Evolutionary conservation across 257 asterid genomes (phyloP).

Genomic region (Linderniella brevidens): DNA sequence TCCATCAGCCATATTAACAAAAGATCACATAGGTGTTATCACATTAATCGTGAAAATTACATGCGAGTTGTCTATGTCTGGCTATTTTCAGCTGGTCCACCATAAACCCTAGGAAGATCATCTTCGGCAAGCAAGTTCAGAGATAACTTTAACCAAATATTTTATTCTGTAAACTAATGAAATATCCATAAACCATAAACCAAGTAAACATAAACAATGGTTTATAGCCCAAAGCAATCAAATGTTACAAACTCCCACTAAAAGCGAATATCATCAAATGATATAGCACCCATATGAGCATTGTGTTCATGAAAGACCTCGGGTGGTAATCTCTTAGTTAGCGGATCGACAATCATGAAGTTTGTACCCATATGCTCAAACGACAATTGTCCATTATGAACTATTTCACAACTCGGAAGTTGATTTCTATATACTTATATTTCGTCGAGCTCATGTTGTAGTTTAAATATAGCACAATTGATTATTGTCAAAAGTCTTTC

Average conservation of each 20-base stretch:
- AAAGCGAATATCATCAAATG: too few relatives aligned
- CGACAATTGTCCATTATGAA: not conserved
- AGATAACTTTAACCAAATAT: not conserved
- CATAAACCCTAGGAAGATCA: not conserved
- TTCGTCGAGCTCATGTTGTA: not conserved
- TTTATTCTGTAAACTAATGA: too few relatives aligned
- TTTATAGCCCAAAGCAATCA: not conserved
- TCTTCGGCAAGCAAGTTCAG: not conserved
- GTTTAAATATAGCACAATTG: not conserved
- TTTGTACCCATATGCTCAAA: not conserved
- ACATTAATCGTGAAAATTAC: not conserved
- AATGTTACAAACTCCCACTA: not conserved
- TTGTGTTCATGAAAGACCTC: not conserved
- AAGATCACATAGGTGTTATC: not conserved
- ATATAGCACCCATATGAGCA: slow-evolving; percentile 2
- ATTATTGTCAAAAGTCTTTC: slow-evolving; percentile 3
- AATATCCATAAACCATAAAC: not conserved
- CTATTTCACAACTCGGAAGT: slow-evolving; percentile 8
- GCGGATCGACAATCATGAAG: not conserved
- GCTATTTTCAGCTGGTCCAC: not conserved
- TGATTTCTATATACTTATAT: slow-evolving; percentile 6
- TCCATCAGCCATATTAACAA: not conserved
- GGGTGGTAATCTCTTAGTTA: not conserved
- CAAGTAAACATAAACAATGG: not conserved
- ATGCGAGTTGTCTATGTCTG: not conserved